Evolutionary conservation across 768 basidiomycete genomes (phyloP).

Genomic region (Rhodotorula sphaerocarpa): DNA sequence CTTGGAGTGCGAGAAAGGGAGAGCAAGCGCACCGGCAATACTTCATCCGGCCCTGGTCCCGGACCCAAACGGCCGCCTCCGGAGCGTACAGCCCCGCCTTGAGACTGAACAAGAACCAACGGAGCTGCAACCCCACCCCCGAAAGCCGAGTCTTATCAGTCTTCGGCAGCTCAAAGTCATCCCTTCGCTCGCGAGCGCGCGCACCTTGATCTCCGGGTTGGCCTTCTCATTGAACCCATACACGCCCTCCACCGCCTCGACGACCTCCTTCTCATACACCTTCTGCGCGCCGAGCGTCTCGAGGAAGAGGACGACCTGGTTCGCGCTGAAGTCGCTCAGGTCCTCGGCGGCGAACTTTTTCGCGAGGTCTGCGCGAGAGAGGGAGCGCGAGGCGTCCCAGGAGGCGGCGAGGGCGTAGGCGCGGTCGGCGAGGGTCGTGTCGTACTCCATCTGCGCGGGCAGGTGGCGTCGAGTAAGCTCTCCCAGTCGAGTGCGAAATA

Average conservation of each 20-base stretch:
- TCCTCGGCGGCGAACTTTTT: conserved; percentile 41
- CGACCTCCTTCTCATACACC: conserved; percentile 6
- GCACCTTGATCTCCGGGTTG: conserved; percentile 44
- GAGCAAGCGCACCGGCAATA: not conserved
- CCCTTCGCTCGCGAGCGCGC: too few relatives aligned
- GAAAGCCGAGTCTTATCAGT: too few relatives aligned
- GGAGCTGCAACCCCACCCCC: conserved; percentile 35
- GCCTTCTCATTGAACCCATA: conserved; percentile 41
- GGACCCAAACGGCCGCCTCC: conserved; percentile 38
- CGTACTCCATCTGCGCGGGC: conserved; percentile 35
- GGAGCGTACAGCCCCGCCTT: conserved; percentile 43
- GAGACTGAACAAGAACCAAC: conserved; percentile 20
- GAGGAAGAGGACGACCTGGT: conserved; percentile 47
- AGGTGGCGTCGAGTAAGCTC: not conserved
- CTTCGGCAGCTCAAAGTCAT: too few relatives aligned
- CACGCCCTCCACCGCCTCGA: conserved; percentile 34
- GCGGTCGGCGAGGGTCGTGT: conserved; percentile 37
- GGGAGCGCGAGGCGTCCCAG: conserved; percentile 41
- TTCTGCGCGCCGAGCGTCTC: conserved; percentile 39
- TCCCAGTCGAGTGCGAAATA: not conserved
- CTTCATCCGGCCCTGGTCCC: conserved; percentile 3
- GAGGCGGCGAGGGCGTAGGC: conserved; percentile 42
- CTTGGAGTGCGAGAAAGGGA: too few relatives aligned
- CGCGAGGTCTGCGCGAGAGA: conserved; percentile 15
- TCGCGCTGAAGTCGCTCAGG: conserved; percentile 40